These are phyloP conservation scores for Arabidopsis lyrata DNA, from an alignment of 441 rosid genomes.

Conservation along the genomic window DNA sequence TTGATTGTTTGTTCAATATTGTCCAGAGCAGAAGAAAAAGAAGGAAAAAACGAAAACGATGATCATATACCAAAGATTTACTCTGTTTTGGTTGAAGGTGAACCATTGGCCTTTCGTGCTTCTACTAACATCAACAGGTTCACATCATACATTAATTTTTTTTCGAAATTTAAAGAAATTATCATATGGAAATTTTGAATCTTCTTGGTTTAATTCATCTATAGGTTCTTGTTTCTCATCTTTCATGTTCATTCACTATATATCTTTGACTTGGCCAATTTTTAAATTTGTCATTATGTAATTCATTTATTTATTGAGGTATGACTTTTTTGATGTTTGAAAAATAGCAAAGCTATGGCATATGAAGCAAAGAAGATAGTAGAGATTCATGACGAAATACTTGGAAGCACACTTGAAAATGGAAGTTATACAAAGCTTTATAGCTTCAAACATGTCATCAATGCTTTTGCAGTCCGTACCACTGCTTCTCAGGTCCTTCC, in stretches of 20 bases:
- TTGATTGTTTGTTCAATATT: slow-evolving; percentile 31
- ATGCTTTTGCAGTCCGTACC: slow-evolving; percentile 76
- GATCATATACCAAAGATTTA: slow-evolving; percentile 39
- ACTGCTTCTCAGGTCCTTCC: slow-evolving; percentile 64
- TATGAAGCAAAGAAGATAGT: slow-evolving; percentile 61
- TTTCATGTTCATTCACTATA: not conserved
- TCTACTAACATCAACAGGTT: slow-evolving; percentile 50
- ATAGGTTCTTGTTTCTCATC: not conserved
- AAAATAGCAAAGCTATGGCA: slow-evolving; percentile 50
- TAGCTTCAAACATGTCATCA: slow-evolving; percentile 82
- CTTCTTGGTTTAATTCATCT: not conserved
- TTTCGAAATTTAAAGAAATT: not conserved
- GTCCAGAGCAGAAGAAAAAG: slow-evolving; percentile 41
- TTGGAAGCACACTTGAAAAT: slow-evolving; percentile 54
- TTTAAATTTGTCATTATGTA: not conserved
- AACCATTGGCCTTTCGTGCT: slow-evolving; percentile 57
- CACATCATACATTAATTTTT: not conserved
- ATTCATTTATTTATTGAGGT: not conserved
- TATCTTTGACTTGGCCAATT: not conserved
- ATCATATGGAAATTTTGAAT: not conserved
- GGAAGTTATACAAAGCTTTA: slow-evolving; percentile 84
- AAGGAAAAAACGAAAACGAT: slow-evolving; percentile 4
- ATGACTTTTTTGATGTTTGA: slow-evolving; percentile 21
- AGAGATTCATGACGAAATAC: slow-evolving; percentile 70
- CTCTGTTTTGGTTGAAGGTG: slow-evolving; percentile 50